Percentiles rank a stretch among this genome's conserved stretches.
These are phyloP conservation scores for Apiotrichum domesticum DNA, from an alignment of 1,284 basidiomycete species.

Conservation along the genomic window DNA sequence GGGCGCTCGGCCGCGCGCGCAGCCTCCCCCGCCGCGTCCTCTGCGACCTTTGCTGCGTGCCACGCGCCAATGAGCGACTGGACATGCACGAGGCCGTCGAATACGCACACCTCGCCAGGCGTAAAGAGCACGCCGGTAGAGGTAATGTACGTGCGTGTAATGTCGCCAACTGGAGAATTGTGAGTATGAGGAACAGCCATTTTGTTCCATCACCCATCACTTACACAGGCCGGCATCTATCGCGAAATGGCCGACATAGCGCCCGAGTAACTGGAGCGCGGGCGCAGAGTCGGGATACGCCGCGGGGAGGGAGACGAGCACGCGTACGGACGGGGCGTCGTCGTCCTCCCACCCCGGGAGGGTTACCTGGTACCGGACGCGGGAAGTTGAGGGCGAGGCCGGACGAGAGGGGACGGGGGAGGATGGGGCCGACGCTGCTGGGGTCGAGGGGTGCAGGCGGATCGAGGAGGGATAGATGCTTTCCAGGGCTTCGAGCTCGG, in stretches of 20 bases:
- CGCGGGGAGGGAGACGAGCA: slow-evolving; percentile 67
- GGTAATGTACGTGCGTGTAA: slow-evolving; percentile 77
- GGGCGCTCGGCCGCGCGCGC: slow-evolving; percentile 37
- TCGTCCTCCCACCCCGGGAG: slow-evolving; percentile 50
- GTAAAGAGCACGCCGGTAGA: slow-evolving; percentile 67
- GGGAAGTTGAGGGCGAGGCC: too few relatives aligned
- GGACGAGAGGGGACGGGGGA: too few relatives aligned
- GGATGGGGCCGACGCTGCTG: too few relatives aligned
- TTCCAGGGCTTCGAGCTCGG: slow-evolving; percentile 59
- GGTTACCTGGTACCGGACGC: slow-evolving; percentile 60
- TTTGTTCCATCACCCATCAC: slow-evolving; percentile 7
- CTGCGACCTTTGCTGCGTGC: slow-evolving; percentile 62
- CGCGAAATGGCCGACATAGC: slow-evolving; percentile 67
- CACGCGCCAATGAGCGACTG: slow-evolving; percentile 61
- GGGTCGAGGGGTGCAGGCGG: slow-evolving; percentile 12
- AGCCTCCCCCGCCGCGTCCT: slow-evolving; percentile 56
- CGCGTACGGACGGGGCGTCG: slow-evolving; percentile 50
- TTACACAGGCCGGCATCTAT: slow-evolving; percentile 43
- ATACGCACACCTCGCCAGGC: slow-evolving; percentile 70
- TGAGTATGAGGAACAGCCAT: too few relatives aligned
- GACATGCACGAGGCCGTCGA: slow-evolving; percentile 78
- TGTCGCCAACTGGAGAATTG: slow-evolving; percentile 54
- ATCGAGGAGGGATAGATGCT: slow-evolving; percentile 72
- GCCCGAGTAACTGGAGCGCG: slow-evolving; percentile 75
- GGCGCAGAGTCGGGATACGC: slow-evolving; percentile 69